Percentiles rank a stretch among this genome's conserved stretches.
Conservation (phyloP, 116 monocot species). For the Iris pallida region DNA sequence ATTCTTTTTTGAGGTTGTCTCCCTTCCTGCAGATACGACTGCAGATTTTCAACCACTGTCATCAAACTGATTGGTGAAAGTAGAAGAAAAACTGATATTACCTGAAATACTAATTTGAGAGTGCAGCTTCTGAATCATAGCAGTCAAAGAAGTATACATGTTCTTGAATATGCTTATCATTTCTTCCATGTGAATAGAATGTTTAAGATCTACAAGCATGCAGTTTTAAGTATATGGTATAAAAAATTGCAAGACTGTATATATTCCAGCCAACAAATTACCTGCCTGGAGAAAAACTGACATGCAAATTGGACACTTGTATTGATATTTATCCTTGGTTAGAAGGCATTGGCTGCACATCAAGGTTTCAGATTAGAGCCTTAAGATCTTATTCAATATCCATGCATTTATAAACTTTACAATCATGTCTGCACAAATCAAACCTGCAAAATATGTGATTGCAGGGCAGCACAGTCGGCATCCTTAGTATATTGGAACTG, state of each 20-base stretch:
- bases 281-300: slow-evolving; percentile 17
- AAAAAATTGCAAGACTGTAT: not conserved
- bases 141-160: slow-evolving; percentile 17
- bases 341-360: not conserved
- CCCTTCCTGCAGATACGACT: slow-evolving; percentile 5
- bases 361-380: not conserved
- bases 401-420: not conserved
- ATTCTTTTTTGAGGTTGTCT: slow-evolving; percentile 19
- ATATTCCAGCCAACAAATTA: too few relatives aligned
- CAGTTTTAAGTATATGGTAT: not conserved
- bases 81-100: not conserved
- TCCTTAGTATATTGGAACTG: slow-evolving; percentile 24
- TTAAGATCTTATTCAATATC: not conserved
- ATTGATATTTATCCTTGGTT: not conserved
- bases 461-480: slow-evolving; percentile 26
- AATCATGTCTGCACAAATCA: not conserved
- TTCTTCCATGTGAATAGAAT: slow-evolving; percentile 21
- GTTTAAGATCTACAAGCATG: slow-evolving; percentile 20
- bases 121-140: slow-evolving; percentile 12
- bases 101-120: slow-evolving; percentile 20
- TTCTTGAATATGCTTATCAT: slow-evolving; percentile 24
- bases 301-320: not conserved
- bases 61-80: not conserved
- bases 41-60: not conserved
- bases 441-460: slow-evolving; percentile 37